Evolutionary conservation across 73 alveolate species (phyloP), one percentile per base, ranked within the genome.

Genomic region (Tetrahymena borealis): DNA sequence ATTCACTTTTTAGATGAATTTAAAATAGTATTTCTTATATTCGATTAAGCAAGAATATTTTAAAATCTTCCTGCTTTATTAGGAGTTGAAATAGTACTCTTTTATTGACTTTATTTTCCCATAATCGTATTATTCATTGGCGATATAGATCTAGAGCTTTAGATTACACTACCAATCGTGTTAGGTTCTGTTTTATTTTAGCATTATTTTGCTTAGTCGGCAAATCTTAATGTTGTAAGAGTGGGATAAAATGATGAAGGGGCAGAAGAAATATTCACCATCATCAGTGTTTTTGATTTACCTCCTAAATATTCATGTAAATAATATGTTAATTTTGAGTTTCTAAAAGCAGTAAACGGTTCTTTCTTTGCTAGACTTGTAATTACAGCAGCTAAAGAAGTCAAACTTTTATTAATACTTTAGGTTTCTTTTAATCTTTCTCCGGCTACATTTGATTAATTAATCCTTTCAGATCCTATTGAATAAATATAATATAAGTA

Each of bases 391-490:
- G 98, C 98, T 40, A 97, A 91, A 37, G 96, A 93, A 77, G 96
- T 90, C n/a, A 97, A 94, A 38, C 97, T 91, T 90, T 95, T 95
- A 91, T 97, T 97, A 15, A 97, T 97, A 15, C 96, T 90, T 78
- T 91, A 39, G 2, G 99, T 95, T 90, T 97, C 99, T 39, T 96
- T 96, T 11, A 97, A 43, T 79, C 95, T 92, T 78, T 95, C 98
- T 3, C 98, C 99, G 42, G 95, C 98, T 31, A 95, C 97, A 37
- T 96, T 95, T n/a, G 99, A 94, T 90, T 96, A 94, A 60, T 97
- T 95, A 18, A 98, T 96, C 78, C 99, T 97, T 93, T 98, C 99
- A 12, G 99, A 96, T 11, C 99, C 99, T 7, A 99, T 99, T 38
- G 97, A 91, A 93, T 98, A 99, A 3, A 98, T 97, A 41, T 97